Percentiles rank a stretch among this genome's conserved stretches.
Evolutionary conservation across 257 asterid species (phyloP).

Genomic region (Sherardia arvensis): DNA sequence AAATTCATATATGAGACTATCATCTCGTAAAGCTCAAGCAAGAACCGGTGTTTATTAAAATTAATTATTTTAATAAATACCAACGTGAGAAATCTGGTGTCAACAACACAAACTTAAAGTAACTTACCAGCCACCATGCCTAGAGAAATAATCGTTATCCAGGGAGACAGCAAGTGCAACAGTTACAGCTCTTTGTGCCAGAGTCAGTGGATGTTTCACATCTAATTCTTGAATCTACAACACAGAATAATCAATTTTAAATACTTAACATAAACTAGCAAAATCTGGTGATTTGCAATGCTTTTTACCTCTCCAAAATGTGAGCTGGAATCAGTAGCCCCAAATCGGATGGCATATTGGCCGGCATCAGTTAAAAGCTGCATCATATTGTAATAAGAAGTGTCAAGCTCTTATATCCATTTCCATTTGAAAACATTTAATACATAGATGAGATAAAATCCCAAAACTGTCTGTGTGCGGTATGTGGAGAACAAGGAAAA

Average conservation of each 20-base stretch:
- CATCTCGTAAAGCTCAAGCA: neutral
- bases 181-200: constrained; percentile 85
- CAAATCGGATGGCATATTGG: constrained; percentile 87
- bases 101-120: neutral
- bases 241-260: constrained; percentile 14
- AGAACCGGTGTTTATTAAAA: neutral
- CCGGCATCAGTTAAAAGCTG: constrained; percentile 97
- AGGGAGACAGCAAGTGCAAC: constrained; percentile 87
- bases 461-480: too few relatives aligned
- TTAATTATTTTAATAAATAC: too few relatives aligned
- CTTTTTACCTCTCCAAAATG: constrained; percentile 55
- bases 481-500: too few relatives aligned
- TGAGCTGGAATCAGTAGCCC: constrained; percentile 44
- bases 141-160: constrained; percentile 89
- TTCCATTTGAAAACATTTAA: constrained; percentile 9
- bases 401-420: constrained; percentile 1
- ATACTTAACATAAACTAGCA: neutral
- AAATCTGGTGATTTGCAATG: constrained; percentile 3
- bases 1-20: too few relatives aligned
- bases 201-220: constrained; percentile 58
- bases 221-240: constrained; percentile 62
- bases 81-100: neutral
- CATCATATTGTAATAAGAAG: constrained; percentile 14
- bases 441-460: neutral
- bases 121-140: constrained; percentile 58